Base-by-base conservation (phyloP, 305 asterid species). In the Ilex paraguariensis region DNA sequence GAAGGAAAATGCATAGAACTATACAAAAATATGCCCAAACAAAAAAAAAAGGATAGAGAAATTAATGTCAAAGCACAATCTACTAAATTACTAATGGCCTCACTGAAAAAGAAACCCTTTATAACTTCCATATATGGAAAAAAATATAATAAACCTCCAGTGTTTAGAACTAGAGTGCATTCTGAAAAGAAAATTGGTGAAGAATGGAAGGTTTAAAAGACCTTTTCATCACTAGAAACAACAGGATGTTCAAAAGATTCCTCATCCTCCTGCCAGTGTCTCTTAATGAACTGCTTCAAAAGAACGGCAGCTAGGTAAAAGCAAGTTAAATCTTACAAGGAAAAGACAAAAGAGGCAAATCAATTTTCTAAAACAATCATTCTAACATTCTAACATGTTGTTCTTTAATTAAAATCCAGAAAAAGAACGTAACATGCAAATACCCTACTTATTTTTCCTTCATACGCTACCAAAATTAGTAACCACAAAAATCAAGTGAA, bases 261-360 rank as follows among this genome's bases (percentile, higher is more conserved):
- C 57, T 84, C 97, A 39, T 81, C 88, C 64, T 83, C 94, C 61
- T 69, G 68, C 98, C 98, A 93, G 73, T 93, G 98, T 72, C 85
- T 93, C 87, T 76, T 85, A 62, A 90, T 80, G 74, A 85, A 83
- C 71, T 93, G 97, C 87, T 90, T 93, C 67, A 93, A 80, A 75
- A 93, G 72, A 66, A 93, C 96, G 65, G 95, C 97, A 69, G 98
- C 98, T 86, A 90, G 81, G 97, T 93, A 59, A 64, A 70, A 57
- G 56, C 60, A 58, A 16, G 95, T 93, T 82, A 92, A 89, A 65
- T 61, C 63, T 51, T 63, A 76, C 91, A 77, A 81, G 33, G 52
- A 5, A 45, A 32, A 51, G 13, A 64, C 31, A 31, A 21, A 62
- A 33, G 57, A 60, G 50, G 50, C 1, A 45, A 8, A 7, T 7